phyloP scores from a whole-genome alignment of 768 basidiomycete genomes.

The Russula sp. region DNA sequence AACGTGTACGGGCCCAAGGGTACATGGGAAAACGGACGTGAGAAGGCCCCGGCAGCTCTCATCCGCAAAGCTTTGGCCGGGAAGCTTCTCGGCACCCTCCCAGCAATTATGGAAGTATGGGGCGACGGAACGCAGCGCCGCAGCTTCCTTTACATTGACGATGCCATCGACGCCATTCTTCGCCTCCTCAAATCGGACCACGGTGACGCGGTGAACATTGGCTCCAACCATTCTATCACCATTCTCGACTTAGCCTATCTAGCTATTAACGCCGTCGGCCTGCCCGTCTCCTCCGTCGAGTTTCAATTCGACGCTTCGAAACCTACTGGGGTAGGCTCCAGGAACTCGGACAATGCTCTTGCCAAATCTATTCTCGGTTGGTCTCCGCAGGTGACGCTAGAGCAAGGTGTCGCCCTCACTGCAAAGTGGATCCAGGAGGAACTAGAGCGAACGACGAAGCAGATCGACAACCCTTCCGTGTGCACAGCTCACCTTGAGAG shows the following conservation, averaged over 20 bases:
- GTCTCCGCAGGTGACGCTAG: constrained; percentile 35
- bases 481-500: constrained; percentile 21
- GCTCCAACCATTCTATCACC: constrained; percentile 38
- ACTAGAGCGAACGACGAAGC: constrained; percentile 26
- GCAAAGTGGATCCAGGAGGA: constrained; percentile 41
- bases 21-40: constrained; percentile 37
- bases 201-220: constrained; percentile 40
- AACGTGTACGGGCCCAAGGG: constrained; percentile 52
- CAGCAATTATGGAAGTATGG: constrained; percentile 44
- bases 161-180: no score
- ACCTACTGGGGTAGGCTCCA: constrained; percentile 41
- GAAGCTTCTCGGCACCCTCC: constrained; percentile 19
- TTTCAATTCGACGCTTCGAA: constrained; percentile 28
- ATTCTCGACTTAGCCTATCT: constrained; percentile 32
- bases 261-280: no score
- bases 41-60: constrained; percentile 53
- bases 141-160: constrained; percentile 28
- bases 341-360: constrained; percentile 45
- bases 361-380: constrained; percentile 33
- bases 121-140: constrained; percentile 35
- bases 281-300: constrained; percentile 26
- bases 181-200: constrained; percentile 6
- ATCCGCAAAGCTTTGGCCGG: constrained; percentile 44
- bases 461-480: constrained; percentile 3
- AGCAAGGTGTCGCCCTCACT: constrained; percentile 42